Percentiles rank a stretch among this genome's conserved stretches.
Evolutionary conservation across 352 stramenopile species (phyloP).

Genomic region (Phytopythium cucurbitacearum): DNA sequence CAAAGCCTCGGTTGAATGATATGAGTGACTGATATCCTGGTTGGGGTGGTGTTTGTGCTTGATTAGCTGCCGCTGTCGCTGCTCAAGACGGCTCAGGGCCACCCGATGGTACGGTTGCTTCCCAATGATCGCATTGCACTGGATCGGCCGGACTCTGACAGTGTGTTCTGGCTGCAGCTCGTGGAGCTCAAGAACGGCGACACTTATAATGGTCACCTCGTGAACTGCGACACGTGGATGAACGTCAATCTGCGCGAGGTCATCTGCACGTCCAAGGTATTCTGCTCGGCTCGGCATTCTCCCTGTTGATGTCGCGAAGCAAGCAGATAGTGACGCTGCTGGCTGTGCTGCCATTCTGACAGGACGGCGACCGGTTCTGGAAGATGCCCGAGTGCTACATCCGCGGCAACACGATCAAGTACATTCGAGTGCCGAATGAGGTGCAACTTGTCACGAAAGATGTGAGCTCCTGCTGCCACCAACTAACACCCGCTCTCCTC

Average conservation of each 20-base stretch:
- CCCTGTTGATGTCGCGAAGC: constrained; percentile 1
- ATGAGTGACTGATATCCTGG: no score
- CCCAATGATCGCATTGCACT: neutral
- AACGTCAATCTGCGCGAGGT: constrained; percentile 99
- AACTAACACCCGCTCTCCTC: neutral
- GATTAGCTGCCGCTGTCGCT: constrained; percentile 93
- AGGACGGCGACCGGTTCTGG: constrained; percentile 97
- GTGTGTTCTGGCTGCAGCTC: constrained; percentile 48
- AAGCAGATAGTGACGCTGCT: neutral
- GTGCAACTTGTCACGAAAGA: constrained; percentile 24
- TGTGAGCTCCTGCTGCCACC: neutral
- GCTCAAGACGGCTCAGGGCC: constrained; percentile 92
- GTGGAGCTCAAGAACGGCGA: constrained; percentile 99
- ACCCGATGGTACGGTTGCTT: constrained; percentile 80
- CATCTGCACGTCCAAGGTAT: constrained; percentile 96
- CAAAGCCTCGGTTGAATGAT: no score
- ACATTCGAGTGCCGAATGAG: constrained; percentile 96
- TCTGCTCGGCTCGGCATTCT: neutral
- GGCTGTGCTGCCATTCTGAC: neutral
- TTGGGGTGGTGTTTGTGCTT: constrained; percentile 1
- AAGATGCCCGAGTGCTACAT: constrained; percentile 99
- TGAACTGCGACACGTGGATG: constrained; percentile 99
- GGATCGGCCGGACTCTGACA: neutral
- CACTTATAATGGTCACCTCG: constrained; percentile 97
- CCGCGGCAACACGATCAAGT: constrained; percentile 98